Percentiles rank a stretch among this genome's conserved stretches.
phyloP scores from a whole-genome alignment of 225 moss, liverwort and hornwort genomes.

The Sphagnum tenellum region DNA sequence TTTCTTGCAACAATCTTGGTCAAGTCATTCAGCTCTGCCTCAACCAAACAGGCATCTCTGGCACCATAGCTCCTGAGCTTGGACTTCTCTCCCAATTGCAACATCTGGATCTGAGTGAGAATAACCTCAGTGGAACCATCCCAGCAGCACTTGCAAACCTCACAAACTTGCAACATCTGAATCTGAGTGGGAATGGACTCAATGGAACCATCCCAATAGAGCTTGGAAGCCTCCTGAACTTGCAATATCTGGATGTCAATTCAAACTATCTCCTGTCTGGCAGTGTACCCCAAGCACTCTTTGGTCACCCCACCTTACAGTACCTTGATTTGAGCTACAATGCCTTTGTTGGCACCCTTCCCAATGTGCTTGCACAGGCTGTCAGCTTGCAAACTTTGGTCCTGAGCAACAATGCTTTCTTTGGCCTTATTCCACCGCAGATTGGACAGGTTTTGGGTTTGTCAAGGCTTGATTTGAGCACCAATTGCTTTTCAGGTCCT shows the following conservation, averaged over 20 bases:
- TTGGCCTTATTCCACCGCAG: constrained; percentile 26
- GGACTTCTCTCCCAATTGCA: constrained; percentile 19
- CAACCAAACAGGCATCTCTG: constrained; percentile 16
- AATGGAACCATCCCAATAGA: constrained; percentile 39
- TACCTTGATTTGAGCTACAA: constrained; percentile 40
- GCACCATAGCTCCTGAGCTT: constrained; percentile 44
- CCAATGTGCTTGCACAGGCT: constrained; percentile 16
- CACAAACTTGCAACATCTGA: constrained; percentile 26
- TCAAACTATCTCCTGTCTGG: constrained; percentile 32
- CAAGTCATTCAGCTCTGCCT: constrained; percentile 47
- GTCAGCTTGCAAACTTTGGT: constrained; percentile 18
- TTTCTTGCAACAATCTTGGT: constrained; percentile 30
- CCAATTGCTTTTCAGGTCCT: constrained; percentile 25
- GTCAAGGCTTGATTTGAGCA: constrained; percentile 22
- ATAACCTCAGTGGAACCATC: too few relatives aligned
- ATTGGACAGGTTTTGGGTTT: constrained; percentile 13
- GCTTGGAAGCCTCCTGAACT: constrained; percentile 33
- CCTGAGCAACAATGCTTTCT: constrained; percentile 28
- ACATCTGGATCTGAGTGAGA: too few relatives aligned
- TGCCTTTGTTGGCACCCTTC: constrained; percentile 20
- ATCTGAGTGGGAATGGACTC: constrained; percentile 39
- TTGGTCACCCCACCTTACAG: constrained; percentile 19
- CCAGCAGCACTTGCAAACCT: too few relatives aligned
- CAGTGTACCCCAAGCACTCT: constrained; percentile 18
- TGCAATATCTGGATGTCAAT: constrained; percentile 50